Evolutionary conservation across 208 protist species (phyloP), one percentile per base, ranked within the genome.

Genomic region (Trypanosoma mega): DNA sequence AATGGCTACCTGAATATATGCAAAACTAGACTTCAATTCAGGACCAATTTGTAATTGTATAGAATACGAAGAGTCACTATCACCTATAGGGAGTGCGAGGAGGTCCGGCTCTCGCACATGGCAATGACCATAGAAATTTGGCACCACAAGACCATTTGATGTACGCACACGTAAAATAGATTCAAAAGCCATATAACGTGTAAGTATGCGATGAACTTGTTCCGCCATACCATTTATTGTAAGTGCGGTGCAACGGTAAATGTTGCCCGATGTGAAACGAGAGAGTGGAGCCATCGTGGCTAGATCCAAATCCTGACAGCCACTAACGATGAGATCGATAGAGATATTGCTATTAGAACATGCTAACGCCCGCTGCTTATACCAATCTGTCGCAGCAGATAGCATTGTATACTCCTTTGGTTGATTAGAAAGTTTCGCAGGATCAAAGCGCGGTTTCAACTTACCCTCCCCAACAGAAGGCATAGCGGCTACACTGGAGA

Each of bases 101-200:
- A 99, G 76, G 59, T 99, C 97, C 0, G 89, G 82, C 48, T 87
- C 80, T 1, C 96, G 82, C 30, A 99, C 80, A 78, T 98, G 97
- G 64, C 97, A 98, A 81, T 99, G 95, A 3, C 98, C 98, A 62
- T 97, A 97, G 51, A 94, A 94, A 62, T 94, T 91, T 12, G 72
- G 70, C 63, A 96, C 77, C 6, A 86, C 81, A 11, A 96, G 44
- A 2, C 93, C 94, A 21, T 64, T 81, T 37, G 88, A 96, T 2
- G 72, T 79, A 30, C 98, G 86, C n/a, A 99, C 82, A 23, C 98
- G 94, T 80, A 99, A 86, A 31, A 99, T 93, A 34, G 92, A 87
- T 74, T 99, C 98, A 65, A 97, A 98, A 16, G 85, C 97, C 20
- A 85, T 94, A 21, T 85, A 83, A 16, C 96, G 85, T 7, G 80